Percentiles rank a stretch among this genome's conserved stretches.
Conservation (phyloP, 2,329 filamentous ascomycete species). For the Talaromyces verruculosus region DNA sequence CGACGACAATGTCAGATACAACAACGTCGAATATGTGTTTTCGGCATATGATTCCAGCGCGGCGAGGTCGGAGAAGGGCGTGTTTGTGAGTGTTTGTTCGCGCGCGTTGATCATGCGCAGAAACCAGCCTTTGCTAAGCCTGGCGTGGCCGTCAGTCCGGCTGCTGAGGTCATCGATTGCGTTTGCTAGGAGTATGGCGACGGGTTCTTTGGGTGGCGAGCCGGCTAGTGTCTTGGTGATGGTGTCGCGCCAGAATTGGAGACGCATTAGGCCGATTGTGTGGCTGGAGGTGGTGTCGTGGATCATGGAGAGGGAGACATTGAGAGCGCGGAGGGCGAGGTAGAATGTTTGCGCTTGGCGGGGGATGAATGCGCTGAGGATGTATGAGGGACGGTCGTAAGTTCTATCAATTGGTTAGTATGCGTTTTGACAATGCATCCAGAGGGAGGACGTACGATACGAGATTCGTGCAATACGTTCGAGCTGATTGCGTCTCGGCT, state of each 20-base stretch:
- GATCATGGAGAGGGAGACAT: constrained; percentile 85
- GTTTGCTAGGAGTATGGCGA: constrained; percentile 77
- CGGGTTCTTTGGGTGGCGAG: constrained; percentile 81
- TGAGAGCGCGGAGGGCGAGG: constrained; percentile 85
- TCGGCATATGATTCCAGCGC: constrained; percentile 86
- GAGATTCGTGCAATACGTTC: constrained; percentile 60
- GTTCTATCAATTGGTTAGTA: constrained; percentile 54
- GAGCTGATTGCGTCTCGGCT: constrained; percentile 55
- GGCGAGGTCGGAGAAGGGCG: constrained; percentile 71
- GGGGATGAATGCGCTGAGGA: constrained; percentile 82
- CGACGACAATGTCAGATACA: constrained; percentile 81
- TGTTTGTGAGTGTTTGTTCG: constrained; percentile 79
- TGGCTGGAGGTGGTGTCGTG: constrained; percentile 86
- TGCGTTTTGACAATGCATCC: not conserved
- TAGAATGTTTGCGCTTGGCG: constrained; percentile 74
- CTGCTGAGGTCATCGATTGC: constrained; percentile 61
- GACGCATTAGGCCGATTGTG: constrained; percentile 82
- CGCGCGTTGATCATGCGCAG: constrained; percentile 75
- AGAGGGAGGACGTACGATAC: constrained; percentile 46
- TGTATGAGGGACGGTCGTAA: constrained; percentile 84
- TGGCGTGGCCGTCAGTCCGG: constrained; percentile 48
- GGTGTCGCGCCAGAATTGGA: constrained; percentile 93
- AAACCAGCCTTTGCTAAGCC: constrained; percentile 69
- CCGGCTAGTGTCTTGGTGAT: constrained; percentile 75
- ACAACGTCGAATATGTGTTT: constrained; percentile 87